Evolutionary conservation across 768 basidiomycete species (phyloP).

Genomic region (Suillus fuscotomentosus): DNA sequence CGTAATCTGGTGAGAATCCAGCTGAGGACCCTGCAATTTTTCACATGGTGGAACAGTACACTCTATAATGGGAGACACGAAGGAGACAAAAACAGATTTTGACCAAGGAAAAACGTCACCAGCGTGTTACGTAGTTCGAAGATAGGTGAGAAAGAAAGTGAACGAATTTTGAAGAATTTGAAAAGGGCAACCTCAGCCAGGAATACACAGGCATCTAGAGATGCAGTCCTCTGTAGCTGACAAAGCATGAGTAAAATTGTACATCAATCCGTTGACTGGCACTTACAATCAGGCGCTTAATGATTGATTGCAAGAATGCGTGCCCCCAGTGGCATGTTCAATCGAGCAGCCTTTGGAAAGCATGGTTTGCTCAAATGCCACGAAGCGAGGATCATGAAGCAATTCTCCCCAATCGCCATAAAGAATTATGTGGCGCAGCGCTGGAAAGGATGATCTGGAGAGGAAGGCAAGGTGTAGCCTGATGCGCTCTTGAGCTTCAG

Average conservation of each 20-base stretch:
- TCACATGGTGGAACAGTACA: not conserved
- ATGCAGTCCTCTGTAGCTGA: not conserved
- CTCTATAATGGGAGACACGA: not conserved
- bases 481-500: slow-evolving; percentile 39
- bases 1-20: not conserved
- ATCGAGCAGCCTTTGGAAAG: slow-evolving; percentile 32
- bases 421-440: slow-evolving; percentile 44
- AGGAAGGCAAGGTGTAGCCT: slow-evolving; percentile 48
- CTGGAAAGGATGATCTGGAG: slow-evolving; percentile 40
- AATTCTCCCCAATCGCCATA: slow-evolving; percentile 54
- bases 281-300: not conserved
- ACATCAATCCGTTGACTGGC: not conserved
- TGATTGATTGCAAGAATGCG: not conserved
- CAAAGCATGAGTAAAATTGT: not conserved
- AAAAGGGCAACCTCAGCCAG: not conserved
- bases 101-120: not conserved
- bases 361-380: slow-evolving; percentile 29
- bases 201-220: not conserved
- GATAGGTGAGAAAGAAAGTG: not conserved
- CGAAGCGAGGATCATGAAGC: slow-evolving; percentile 38
- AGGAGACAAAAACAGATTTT: not conserved
- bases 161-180: too few species aligned
- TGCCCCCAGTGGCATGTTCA: slow-evolving; percentile 14
- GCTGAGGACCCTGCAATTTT: not conserved
- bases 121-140: not conserved